Conservation (phyloP, 345 rosid species). For the Gossypium ekmanianum region DNA sequence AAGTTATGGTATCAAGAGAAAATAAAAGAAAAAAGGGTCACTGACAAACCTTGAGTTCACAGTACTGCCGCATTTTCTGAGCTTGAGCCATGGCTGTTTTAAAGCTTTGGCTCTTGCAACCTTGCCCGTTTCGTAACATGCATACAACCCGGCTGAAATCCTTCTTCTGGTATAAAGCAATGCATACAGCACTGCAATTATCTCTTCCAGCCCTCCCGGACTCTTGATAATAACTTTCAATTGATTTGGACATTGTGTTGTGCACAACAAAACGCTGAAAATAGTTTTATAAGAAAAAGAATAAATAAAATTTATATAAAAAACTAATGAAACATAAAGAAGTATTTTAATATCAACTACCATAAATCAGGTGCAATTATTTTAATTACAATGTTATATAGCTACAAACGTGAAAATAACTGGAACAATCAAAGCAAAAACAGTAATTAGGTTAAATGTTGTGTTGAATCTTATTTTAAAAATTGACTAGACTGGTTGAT, state of each 20-base stretch:
- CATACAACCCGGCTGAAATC: conserved; percentile 91
- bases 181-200: conserved; percentile 58
- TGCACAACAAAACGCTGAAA: conserved; percentile 81
- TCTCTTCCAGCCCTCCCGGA: conserved; percentile 95
- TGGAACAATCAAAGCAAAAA: background rate
- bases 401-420: no score
- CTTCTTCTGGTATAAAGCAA: conserved; percentile 81
- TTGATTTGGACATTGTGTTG: conserved; percentile 86
- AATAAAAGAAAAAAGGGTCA: background rate
- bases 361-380: background rate
- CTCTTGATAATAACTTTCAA: conserved; percentile 95
- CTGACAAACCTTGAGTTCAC: conserved; percentile 70
- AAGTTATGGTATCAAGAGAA: background rate
- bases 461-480: background rate
- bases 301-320: background rate
- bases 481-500: background rate
- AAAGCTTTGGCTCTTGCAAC: conserved; percentile 58
- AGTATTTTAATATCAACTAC: background rate
- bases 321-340: background rate
- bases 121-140: conserved; percentile 79
- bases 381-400: background rate
- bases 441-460: background rate
- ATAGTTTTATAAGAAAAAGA: background rate
- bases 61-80: conserved; percentile 80
- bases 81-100: conserved; percentile 84